Evolutionary conservation across 495 filamentous ascomycete species (phyloP).

Genomic region (Penicillium cosmopolitanum): DNA sequence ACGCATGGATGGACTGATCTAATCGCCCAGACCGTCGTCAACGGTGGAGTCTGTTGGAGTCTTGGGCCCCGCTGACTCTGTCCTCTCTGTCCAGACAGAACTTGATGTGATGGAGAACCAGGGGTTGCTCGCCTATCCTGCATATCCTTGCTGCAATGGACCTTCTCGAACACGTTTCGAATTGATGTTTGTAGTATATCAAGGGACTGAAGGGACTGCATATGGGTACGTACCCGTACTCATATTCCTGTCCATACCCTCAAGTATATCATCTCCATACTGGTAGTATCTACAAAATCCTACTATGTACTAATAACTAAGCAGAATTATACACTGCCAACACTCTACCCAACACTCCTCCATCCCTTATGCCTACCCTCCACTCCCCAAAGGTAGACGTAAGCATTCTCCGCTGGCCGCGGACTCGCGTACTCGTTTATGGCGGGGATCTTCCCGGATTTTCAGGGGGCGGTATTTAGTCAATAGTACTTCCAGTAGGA

Average conservation of each 20-base stretch:
- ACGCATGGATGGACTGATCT: conserved; percentile 1
- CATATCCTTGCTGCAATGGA: conserved; percentile 2
- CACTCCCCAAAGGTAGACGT: background rate
- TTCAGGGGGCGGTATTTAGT: conserved; percentile 32
- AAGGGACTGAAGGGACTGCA: too few species aligned
- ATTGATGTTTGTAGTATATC: conserved; percentile 10
- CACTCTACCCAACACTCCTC: too few species aligned
- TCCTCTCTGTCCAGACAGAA: conserved; percentile 23
- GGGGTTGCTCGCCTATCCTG: conserved; percentile 3
- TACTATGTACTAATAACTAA: too few species aligned
- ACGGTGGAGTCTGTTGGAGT: conserved; percentile 28
- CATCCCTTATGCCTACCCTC: too few species aligned
- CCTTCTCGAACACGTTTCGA: conserved; percentile 13
- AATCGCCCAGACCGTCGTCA: conserved; percentile 29
- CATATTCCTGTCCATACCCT: background rate
- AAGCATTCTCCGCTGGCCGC: background rate
- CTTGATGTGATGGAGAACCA: conserved; percentile 17
- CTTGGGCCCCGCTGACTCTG: conserved; percentile 22
- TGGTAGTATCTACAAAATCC: too few species aligned
- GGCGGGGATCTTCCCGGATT: conserved; percentile 26
- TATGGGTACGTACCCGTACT: background rate
- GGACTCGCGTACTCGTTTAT: conserved; percentile 27
- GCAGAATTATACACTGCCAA: too few species aligned
- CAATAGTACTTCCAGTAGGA: too few species aligned
- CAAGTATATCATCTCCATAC: too few species aligned